phyloP scores from a whole-genome alignment of 306 rosid species.

The Sicyos edulis region DNA sequence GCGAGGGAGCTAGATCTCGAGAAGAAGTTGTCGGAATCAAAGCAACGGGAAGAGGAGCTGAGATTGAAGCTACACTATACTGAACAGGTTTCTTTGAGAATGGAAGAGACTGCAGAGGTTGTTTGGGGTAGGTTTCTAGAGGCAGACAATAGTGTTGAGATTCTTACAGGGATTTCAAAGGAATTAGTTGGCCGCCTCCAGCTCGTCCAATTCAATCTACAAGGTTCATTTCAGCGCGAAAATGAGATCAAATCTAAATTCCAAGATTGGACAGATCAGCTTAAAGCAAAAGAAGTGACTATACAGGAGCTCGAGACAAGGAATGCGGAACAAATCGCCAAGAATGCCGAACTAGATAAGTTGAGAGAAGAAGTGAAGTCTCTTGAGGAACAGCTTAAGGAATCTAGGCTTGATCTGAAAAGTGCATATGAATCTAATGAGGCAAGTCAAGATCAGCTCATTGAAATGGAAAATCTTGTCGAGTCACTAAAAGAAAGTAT shows the following conservation, averaged over 20 bases:
- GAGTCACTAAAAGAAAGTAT: slow-evolving; percentile 58
- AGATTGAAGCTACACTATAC: slow-evolving; percentile 67
- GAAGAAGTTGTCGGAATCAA: slow-evolving; percentile 67
- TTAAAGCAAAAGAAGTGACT: slow-evolving; percentile 46
- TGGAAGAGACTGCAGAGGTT: slow-evolving; percentile 84
- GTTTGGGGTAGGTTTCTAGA: slow-evolving; percentile 98
- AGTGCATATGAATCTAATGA: slow-evolving; percentile 36
- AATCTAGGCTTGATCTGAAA: slow-evolving; percentile 37
- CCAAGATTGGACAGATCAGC: slow-evolving; percentile 40
- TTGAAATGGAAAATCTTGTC: slow-evolving; percentile 47
- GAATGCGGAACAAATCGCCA: slow-evolving; percentile 33
- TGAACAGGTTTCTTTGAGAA: slow-evolving; percentile 61
- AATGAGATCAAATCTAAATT: slow-evolving; percentile 45
- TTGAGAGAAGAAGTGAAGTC: slow-evolving; percentile 53
- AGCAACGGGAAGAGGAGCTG: slow-evolving; percentile 59
- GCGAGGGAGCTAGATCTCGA: slow-evolving; percentile 83
- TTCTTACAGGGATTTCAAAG: slow-evolving; percentile 73
- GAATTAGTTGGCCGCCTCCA: slow-evolving; percentile 65
- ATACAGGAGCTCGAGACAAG: slow-evolving; percentile 39
- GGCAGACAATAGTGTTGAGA: slow-evolving; percentile 81
- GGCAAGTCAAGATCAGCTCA: slow-evolving; percentile 44
- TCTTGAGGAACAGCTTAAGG: slow-evolving; percentile 46
- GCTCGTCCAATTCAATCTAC: slow-evolving; percentile 54
- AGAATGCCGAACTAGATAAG: slow-evolving; percentile 40
- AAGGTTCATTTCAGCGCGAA: slow-evolving; percentile 51